These are phyloP conservation scores for Scenedesmus sp. DNA, from an alignment of 163 green algal species.

Conservation along the genomic window DNA sequence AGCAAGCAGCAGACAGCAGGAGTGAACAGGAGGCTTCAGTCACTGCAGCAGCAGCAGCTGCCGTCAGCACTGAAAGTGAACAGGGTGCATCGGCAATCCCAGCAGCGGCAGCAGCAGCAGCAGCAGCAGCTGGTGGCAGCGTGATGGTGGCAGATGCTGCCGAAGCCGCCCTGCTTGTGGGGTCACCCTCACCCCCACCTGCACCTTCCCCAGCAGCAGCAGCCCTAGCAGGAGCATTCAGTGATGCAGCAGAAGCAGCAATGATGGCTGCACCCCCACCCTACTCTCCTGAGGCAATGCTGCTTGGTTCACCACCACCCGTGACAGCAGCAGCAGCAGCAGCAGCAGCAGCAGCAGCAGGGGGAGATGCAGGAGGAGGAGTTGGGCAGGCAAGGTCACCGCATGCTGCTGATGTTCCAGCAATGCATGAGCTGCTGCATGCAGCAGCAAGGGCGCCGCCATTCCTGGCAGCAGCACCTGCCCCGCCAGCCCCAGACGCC, in stretches of 20 bases:
- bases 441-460: neutral
- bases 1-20: neutral
- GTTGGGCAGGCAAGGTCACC: neutral
- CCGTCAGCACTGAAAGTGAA: neutral
- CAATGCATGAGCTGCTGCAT: neutral
- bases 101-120: neutral
- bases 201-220: neutral
- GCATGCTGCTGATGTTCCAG: neutral
- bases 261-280: neutral
- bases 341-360: no score
- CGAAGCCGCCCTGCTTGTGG: neutral
- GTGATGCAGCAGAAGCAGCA: constrained; percentile 6
- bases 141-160: neutral
- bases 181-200: neutral
- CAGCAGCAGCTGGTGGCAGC: neutral
- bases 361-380: neutral
- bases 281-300: neutral
- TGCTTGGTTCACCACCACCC: neutral
- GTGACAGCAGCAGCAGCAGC: constrained; percentile 4
- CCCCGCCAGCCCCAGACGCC: neutral
- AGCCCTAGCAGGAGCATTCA: neutral
- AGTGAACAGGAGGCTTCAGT: neutral
- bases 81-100: neutral
- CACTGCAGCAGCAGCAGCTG: neutral
- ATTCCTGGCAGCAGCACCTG: neutral